phyloP scores from a whole-genome alignment of 106 monocot genomes.

The Allium fistulosum region DNA sequence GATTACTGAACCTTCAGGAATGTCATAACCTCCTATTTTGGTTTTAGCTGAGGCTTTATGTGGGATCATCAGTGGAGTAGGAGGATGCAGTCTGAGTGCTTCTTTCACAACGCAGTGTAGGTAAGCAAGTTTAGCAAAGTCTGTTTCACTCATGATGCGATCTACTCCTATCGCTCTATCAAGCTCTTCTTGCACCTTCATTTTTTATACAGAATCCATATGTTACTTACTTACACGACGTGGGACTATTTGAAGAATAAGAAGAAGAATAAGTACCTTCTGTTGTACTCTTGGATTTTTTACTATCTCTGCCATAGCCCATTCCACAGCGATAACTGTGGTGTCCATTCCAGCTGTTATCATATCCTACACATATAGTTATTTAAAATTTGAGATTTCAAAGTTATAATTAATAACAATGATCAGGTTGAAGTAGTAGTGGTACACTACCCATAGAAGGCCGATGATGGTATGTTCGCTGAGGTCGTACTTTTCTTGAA shows the following conservation, averaged over 20 bases:
- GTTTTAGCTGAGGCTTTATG: background rate
- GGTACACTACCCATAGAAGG: slow-evolving; percentile 53
- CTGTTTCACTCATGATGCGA: background rate
- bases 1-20: background rate
- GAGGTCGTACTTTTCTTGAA: slow-evolving; percentile 61
- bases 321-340: background rate
- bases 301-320: background rate
- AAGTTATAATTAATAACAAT: too few species aligned
- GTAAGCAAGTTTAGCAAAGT: background rate
- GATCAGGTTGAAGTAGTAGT: background rate
- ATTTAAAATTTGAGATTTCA: too few species aligned
- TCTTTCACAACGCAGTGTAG: background rate
- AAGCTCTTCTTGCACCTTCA: background rate
- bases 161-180: background rate
- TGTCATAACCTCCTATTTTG: background rate
- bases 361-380: background rate
- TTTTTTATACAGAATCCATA: background rate
- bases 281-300: background rate
- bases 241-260: too few species aligned
- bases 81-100: background rate
- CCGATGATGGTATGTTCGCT: slow-evolving; percentile 74
- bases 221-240: too few species aligned
- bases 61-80: background rate
- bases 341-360: background rate
- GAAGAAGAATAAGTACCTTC: too few species aligned